Evolutionary conservation across 768 basidiomycete species (phyloP).

Genomic region (Mycena belliarum): DNA sequence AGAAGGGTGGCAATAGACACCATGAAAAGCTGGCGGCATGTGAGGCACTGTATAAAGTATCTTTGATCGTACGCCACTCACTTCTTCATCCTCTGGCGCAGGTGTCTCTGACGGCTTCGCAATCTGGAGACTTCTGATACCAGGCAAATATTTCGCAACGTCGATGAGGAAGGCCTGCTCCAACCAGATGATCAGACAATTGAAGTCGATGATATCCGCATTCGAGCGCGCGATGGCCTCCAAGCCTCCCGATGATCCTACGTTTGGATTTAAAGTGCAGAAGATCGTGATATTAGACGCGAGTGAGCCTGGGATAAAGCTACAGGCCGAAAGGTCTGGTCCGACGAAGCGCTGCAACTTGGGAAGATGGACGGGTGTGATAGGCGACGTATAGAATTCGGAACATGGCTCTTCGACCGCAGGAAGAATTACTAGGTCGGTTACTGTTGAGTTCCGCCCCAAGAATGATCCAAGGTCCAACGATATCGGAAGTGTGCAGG

Average conservation of each 20-base stretch:
- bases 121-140: neutral
- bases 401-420: neutral
- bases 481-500: neutral
- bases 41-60: no score
- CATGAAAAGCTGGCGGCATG: no score
- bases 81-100: no score
- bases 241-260: neutral
- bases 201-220: neutral
- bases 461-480: neutral
- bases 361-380: neutral
- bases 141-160: neutral
- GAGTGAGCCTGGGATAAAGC: neutral
- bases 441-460: neutral
- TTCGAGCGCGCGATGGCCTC: neutral
- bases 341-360: conserved; percentile 2
- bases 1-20: no score
- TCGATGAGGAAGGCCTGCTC: neutral
- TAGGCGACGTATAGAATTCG: neutral
- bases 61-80: no score
- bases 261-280: neutral
- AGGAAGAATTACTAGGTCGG: no score
- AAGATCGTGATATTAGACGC: neutral
- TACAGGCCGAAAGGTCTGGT: neutral
- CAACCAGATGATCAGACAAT: neutral
- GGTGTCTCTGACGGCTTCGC: no score